These are phyloP conservation scores for Spirogloea muscicola DNA, from an alignment of 139 green algal genomes.

Conservation along the genomic window DNA sequence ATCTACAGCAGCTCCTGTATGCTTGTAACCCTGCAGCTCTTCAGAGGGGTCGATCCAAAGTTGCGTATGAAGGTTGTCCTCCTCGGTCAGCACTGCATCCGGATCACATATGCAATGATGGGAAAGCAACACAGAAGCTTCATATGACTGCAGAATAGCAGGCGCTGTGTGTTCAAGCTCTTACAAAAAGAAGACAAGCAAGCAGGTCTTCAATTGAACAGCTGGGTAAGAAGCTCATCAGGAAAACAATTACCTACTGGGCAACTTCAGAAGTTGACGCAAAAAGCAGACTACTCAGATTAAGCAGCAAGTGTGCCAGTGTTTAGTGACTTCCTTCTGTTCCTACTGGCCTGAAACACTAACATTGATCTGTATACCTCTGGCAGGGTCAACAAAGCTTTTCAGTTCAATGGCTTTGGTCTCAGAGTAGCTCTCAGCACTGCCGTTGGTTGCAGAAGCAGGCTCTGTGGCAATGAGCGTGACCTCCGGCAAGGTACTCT, in stretches of 20 bases:
- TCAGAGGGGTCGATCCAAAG: constrained; percentile 42
- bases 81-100: constrained; percentile 9
- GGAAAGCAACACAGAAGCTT: too few species aligned
- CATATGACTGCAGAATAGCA: too few species aligned
- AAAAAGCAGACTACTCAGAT: too few species aligned
- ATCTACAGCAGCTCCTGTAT: constrained; percentile 33
- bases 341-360: constrained; percentile 6
- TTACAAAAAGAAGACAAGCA: too few species aligned
- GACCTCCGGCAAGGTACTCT: constrained; percentile 33
- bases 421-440: constrained; percentile 27
- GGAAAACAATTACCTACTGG: too few species aligned
- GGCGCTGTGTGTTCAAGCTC: too few species aligned
- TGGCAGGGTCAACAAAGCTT: constrained; percentile 36
- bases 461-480: constrained; percentile 48
- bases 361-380: background rate
- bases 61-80: constrained; percentile 31
- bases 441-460: background rate
- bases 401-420: constrained; percentile 32
- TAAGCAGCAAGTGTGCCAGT: too few species aligned
- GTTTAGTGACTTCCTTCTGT: too few species aligned
- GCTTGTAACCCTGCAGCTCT: constrained; percentile 38
- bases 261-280: too few species aligned
- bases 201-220: too few species aligned
- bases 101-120: too few species aligned
- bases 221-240: too few species aligned